phyloP scores from a whole-genome alignment of 2,329 filamentous ascomycete species.

The Paecilomyces sp. region DNA sequence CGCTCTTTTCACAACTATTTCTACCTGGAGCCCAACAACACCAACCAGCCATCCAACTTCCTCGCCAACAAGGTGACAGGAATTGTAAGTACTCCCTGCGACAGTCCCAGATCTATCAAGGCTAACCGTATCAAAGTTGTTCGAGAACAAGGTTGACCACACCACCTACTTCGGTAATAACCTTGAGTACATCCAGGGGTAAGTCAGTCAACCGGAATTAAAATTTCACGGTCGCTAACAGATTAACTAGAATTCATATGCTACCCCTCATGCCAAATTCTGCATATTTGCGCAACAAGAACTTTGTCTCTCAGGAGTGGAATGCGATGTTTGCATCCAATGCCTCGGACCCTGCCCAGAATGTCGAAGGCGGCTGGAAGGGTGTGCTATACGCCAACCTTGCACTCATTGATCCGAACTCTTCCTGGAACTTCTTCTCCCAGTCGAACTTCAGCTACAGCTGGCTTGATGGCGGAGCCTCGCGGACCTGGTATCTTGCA shows the following conservation, averaged over 20 bases:
- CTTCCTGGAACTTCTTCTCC: constrained; percentile 70
- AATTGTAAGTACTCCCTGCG: constrained; percentile 36
- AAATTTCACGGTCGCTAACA: constrained; percentile 11
- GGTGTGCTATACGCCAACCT: constrained; percentile 78
- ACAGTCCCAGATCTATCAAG: constrained; percentile 40
- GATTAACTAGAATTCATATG: constrained; percentile 68
- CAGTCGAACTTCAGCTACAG: constrained; percentile 56
- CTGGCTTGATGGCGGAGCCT: constrained; percentile 70
- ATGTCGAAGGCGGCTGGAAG: constrained; percentile 70
- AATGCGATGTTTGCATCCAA: constrained; percentile 65
- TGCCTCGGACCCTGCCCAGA: constrained; percentile 49
- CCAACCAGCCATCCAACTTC: constrained; percentile 66
- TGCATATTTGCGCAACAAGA: constrained; percentile 56
- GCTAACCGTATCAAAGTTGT: constrained; percentile 48
- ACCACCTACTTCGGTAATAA: constrained; percentile 78
- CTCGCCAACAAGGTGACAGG: constrained; percentile 67
- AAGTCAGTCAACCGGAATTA: constrained; percentile 3
- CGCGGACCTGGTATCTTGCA: constrained; percentile 76
- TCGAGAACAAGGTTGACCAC: constrained; percentile 94
- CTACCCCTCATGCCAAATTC: constrained; percentile 65
- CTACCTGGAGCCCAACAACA: constrained; percentile 65
- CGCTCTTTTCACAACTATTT: constrained; percentile 75
- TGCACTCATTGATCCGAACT: constrained; percentile 64
- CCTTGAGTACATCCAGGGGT: constrained; percentile 62
- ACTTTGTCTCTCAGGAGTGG: constrained; percentile 81